Evolutionary conservation across 1,284 basidiomycete genomes (phyloP).

Genomic region (Trametes pubescens): DNA sequence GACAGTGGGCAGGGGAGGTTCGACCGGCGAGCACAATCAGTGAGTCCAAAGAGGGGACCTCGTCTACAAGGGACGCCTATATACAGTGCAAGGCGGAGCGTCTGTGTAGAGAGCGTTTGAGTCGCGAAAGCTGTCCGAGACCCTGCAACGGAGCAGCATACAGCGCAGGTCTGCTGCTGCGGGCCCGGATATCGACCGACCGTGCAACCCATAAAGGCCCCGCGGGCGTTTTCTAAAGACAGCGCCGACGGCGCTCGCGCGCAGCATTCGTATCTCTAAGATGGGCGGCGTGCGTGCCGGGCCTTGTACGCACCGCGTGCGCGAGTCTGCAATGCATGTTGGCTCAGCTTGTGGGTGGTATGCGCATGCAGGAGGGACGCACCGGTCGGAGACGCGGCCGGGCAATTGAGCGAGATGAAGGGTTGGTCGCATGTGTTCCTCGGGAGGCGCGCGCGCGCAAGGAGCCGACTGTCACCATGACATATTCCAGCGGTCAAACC

Average conservation of each 20-base stretch:
- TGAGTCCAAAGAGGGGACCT: conserved; percentile 10
- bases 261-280: not conserved
- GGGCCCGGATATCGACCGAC: conserved; percentile 5
- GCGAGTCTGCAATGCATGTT: not conserved
- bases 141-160: conserved; percentile 6
- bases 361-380: not conserved
- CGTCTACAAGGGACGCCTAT: not conserved
- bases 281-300: not conserved
- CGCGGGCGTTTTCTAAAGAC: conserved; percentile 2
- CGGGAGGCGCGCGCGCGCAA: not conserved
- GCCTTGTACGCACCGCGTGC: not conserved
- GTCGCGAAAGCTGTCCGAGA: conserved; percentile 11
- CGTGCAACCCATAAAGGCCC: not conserved
- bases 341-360: not conserved
- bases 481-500: conserved; percentile 15
- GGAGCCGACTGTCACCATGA: conserved; percentile 9
- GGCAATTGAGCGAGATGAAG: not conserved
- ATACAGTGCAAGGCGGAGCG: conserved; percentile 5
- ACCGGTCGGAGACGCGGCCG: not conserved
- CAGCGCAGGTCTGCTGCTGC: conserved; percentile 14
- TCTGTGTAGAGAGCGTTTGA: conserved; percentile 7
- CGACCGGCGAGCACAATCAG: conserved; percentile 19
- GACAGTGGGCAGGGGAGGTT: conserved; percentile 1
- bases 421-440: not conserved
- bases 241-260: conserved; percentile 1